phyloP scores from a whole-genome alignment of 176 grass and related monocot species.

The Carex cristatella region DNA sequence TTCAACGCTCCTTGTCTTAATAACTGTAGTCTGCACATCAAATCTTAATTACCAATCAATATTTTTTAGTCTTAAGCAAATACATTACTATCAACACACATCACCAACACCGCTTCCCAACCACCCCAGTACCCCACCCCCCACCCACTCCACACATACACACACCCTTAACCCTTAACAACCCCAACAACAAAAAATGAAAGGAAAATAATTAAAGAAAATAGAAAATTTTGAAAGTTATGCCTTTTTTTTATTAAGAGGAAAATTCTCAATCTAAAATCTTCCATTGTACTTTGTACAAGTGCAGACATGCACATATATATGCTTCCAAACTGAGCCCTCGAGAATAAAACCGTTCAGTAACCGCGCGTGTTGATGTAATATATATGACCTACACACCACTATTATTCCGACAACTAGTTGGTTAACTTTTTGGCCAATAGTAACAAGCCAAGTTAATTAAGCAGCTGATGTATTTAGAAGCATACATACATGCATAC shows the following conservation, averaged over 20 bases:
- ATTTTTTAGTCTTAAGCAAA: neutral
- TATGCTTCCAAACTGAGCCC: neutral
- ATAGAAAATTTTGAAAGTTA: neutral
- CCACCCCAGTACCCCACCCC: neutral
- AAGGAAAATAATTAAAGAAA: neutral
- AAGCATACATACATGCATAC: neutral
- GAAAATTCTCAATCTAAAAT: neutral
- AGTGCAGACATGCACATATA: neutral
- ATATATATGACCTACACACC: neutral
- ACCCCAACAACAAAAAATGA: neutral
- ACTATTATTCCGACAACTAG: neutral
- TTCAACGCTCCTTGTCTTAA: constrained; percentile 55
- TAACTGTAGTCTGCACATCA: constrained; percentile 40
- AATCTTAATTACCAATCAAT: neutral
- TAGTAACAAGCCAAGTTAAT: neutral
- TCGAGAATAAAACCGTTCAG: neutral
- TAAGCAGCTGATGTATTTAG: neutral
- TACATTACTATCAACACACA: neutral
- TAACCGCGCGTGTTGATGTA: neutral
- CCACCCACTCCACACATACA: neutral
- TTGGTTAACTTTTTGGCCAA: neutral
- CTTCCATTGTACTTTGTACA: neutral
- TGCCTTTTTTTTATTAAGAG: neutral
- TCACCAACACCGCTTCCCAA: neutral
- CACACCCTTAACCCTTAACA: neutral